phyloP scores from a whole-genome alignment of 208 protist species.

The Leishmania martiniquensis region DNA sequence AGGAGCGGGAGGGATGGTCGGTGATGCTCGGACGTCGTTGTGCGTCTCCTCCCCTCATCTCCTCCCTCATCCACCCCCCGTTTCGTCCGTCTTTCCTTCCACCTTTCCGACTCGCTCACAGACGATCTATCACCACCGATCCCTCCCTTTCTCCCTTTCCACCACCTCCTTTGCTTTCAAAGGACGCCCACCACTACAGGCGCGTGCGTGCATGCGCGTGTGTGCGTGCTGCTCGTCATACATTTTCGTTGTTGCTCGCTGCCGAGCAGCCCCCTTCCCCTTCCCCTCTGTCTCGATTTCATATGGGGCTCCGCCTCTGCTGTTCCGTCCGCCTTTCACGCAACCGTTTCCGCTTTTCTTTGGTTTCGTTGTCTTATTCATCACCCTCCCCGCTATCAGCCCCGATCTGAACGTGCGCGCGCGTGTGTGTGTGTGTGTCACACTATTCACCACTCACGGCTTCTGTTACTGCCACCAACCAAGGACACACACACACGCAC shows the following conservation, averaged over 20 bases:
- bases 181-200: not conserved
- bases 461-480: not conserved
- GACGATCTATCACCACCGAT: too few species aligned
- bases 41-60: not conserved
- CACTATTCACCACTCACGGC: not conserved
- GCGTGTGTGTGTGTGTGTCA: not conserved
- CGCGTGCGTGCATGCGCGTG: not conserved
- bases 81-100: too few species aligned
- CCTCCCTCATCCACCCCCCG: not conserved
- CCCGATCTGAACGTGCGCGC: not conserved
- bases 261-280: not conserved
- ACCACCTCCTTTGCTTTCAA: not conserved
- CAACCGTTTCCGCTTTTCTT: not conserved
- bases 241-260: not conserved
- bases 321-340: not conserved
- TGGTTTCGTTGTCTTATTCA: not conserved
- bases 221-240: not conserved
- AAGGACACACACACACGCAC: not conserved
- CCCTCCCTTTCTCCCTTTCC: too few species aligned
- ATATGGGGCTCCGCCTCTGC: not conserved
- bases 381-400: not conserved
- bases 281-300: not conserved
- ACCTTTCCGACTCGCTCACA: too few species aligned
- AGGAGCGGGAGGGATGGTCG: not conserved
- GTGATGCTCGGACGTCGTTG: not conserved